These are phyloP conservation scores for Gnomoniopsis sp. DNA, from an alignment of 2,329 filamentous ascomycete genomes.

Conservation along the genomic window DNA sequence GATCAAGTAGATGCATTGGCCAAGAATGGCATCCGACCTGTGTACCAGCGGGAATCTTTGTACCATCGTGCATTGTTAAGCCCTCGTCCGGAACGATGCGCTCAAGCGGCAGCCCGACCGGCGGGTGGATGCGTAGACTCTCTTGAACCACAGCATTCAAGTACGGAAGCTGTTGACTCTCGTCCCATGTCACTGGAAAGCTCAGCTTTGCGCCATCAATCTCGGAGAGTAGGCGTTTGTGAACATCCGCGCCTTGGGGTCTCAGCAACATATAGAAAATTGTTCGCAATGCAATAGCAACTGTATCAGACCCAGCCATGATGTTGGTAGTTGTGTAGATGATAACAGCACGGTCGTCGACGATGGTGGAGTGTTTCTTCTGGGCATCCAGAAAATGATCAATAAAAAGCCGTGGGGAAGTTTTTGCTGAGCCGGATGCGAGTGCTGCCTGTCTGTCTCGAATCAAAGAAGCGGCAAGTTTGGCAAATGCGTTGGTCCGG, in stretches of 20 bases:
- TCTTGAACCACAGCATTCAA: conserved; percentile 6
- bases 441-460: neutral
- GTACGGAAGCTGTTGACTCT: neutral
- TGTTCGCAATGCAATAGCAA: conserved; percentile 55
- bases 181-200: neutral
- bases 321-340: conserved; percentile 19
- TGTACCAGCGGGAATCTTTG: neutral
- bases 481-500: neutral
- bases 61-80: neutral
- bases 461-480: neutral
- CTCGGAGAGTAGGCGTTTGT: neutral
- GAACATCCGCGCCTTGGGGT: neutral
- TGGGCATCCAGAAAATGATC: neutral
- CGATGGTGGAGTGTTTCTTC: neutral
- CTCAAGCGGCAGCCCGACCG: conserved; percentile 6
- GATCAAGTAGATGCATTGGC: conserved; percentile 2
- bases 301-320: conserved; percentile 57
- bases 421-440: too few relatives aligned
- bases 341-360: neutral
- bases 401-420: neutral
- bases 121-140: conserved; percentile 9
- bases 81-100: neutral
- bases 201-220: neutral
- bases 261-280: conserved; percentile 8
- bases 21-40: neutral